Evolutionary conservation across 1,139 yeast species (phyloP).

Genomic region (Maudiozyma humilis): DNA sequence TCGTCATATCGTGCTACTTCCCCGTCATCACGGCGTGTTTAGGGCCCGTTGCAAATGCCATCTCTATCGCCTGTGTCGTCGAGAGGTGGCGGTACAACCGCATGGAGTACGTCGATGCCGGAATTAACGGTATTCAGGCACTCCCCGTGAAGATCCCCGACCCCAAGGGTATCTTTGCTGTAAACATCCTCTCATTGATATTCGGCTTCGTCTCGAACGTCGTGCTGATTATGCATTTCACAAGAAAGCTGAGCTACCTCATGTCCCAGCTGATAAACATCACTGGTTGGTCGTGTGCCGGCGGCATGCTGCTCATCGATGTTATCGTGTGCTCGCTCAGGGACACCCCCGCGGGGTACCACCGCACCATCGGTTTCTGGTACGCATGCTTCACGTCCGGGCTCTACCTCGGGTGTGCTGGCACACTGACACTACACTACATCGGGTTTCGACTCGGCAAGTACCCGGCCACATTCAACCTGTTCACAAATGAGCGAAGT

Average conservation of each 20-base stretch:
- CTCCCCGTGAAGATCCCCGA: constrained; percentile 31
- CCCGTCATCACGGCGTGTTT: constrained; percentile 70
- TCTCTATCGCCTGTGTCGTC: constrained; percentile 62
- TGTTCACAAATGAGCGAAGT: constrained; percentile 58
- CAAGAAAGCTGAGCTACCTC: constrained; percentile 47
- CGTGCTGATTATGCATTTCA: constrained; percentile 58
- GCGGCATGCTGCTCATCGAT: constrained; percentile 42
- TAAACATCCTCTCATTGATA: constrained; percentile 55
- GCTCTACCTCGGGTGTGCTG: constrained; percentile 50
- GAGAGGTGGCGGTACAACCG: constrained; percentile 50
- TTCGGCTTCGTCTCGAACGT: constrained; percentile 61
- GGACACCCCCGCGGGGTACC: constrained; percentile 10
- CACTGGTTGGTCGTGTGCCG: constrained; percentile 54
- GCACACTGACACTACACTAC: constrained; percentile 48
- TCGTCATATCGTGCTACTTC: constrained; percentile 51
- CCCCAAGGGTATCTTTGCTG: constrained; percentile 37
- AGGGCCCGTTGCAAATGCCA: constrained; percentile 70
- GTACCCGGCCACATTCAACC: constrained; percentile 62
- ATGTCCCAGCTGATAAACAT: constrained; percentile 56
- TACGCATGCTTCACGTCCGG: constrained; percentile 58
- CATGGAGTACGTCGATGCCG: constrained; percentile 22
- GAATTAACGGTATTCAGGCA: neutral
- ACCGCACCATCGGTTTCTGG: constrained; percentile 63
- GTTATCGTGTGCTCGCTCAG: constrained; percentile 33
- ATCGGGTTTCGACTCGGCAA: constrained; percentile 49